Evolutionary conservation across 768 basidiomycete genomes (phyloP).

Genomic region (Tricholoma bakamatsutake): DNA sequence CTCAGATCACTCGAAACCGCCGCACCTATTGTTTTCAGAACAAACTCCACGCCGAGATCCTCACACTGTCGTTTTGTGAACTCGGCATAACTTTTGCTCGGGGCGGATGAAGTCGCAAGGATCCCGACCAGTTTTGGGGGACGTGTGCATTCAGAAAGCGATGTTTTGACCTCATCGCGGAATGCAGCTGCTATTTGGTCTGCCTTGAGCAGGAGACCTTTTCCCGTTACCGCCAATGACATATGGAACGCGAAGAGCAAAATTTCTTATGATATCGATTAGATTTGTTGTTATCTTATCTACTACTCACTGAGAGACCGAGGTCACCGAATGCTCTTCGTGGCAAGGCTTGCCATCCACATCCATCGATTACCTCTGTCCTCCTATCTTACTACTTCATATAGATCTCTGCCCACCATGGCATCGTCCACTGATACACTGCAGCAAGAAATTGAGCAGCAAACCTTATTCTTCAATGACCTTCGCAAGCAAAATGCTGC

Average conservation of each 20-base stretch:
- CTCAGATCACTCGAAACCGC: constrained; percentile 49
- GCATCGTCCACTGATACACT: constrained; percentile 30
- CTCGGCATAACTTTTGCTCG: constrained; percentile 79
- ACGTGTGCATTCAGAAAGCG: constrained; percentile 30
- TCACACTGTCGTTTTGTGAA: constrained; percentile 92
- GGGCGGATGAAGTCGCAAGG: constrained; percentile 75
- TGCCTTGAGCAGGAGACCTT: constrained; percentile 75
- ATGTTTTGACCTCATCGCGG: constrained; percentile 58
- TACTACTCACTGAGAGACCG: background rate
- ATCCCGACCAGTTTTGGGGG: constrained; percentile 85
- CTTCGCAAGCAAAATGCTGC: constrained; percentile 54
- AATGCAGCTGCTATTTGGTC: constrained; percentile 71
- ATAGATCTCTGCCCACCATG: constrained; percentile 16
- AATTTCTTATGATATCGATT: background rate
- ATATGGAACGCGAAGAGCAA: constrained; percentile 6
- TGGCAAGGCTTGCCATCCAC: constrained; percentile 14
- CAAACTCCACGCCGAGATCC: constrained; percentile 81
- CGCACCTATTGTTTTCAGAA: constrained; percentile 66
- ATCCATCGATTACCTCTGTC: constrained; percentile 30
- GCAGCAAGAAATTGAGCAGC: constrained; percentile 47
- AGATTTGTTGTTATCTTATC: background rate
- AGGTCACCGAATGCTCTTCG: constrained; percentile 8
- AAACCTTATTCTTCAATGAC: constrained; percentile 54
- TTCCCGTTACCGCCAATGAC: constrained; percentile 32
- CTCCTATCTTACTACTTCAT: constrained; percentile 9